Percentiles rank a stretch among this genome's conserved stretches.
Conservation (phyloP, 768 basidiomycete species). For the Pisolithus orientalis region DNA sequence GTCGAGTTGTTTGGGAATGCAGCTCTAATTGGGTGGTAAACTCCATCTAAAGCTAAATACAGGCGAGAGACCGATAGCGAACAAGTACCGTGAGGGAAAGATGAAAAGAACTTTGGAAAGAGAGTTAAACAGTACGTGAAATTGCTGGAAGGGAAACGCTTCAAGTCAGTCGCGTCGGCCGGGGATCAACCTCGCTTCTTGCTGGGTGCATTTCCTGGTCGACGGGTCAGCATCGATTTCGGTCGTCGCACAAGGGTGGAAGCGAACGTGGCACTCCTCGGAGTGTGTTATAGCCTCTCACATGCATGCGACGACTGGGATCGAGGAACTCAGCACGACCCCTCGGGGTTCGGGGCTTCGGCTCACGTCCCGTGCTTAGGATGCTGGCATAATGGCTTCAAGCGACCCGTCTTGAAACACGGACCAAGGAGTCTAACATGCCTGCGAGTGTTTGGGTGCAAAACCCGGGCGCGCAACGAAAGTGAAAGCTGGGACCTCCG, state of each 20-base stretch:
- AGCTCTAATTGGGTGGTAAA: constrained; percentile 78
- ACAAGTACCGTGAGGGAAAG: constrained; percentile 82
- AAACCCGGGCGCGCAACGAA: constrained; percentile 66
- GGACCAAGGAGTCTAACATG: constrained; percentile 85
- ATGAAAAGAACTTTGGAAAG: constrained; percentile 79
- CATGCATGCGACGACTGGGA: too few species aligned
- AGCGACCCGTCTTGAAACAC: constrained; percentile 81
- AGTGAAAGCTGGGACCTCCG: constrained; percentile 62
- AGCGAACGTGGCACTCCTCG: too few species aligned
- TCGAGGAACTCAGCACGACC: too few species aligned
- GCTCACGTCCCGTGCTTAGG: constrained; percentile 44
- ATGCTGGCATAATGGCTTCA: constrained; percentile 76
- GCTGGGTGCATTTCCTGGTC: too few species aligned
- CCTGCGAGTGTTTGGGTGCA: constrained; percentile 74
- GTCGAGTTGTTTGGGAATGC: constrained; percentile 85
- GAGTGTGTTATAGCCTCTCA: too few species aligned
- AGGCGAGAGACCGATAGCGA: constrained; percentile 23
- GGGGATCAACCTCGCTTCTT: too few species aligned
- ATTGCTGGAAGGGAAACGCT: constrained; percentile 61
- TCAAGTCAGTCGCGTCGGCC: too few species aligned
- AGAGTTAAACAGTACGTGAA: constrained; percentile 79
- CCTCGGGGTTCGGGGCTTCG: too few species aligned
- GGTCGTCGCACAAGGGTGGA: too few species aligned
- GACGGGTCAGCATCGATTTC: too few species aligned
- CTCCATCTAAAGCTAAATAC: constrained; percentile 34